Evolutionary conservation across 2,329 filamentous ascomycete species (phyloP), one percentile per base, ranked within the genome.

Genomic region (Scedosporium minutisporum): DNA sequence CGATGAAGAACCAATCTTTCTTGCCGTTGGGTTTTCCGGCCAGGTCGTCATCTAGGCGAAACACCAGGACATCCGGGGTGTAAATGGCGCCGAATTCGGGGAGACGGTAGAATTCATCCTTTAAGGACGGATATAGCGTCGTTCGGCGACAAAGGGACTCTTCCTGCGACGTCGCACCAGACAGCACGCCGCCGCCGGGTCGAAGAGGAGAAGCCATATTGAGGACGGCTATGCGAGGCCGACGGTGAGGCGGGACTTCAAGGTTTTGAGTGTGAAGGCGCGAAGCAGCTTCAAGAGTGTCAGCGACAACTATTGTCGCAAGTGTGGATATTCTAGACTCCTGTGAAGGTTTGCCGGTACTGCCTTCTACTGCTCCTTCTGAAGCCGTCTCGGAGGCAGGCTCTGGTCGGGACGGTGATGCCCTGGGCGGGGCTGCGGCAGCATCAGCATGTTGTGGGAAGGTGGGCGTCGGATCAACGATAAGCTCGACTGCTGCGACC

Each of bases 201-300:
- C 78, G 78, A 0, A 86, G 76, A 0, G 84, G 82, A 0, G 84
- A 87, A 0, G 84, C 84, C 84, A 87, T 87, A 70, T 86, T 87
- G 3, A 88, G 75, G 25, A 88, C 75, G 3, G 78, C 82, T 1
- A 84, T 76, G 44, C 79, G 72, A 7, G 68, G 62, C 12, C 53
- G 55, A 9, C 53, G 66, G 42, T 23, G 42, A 21, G 41, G 46
- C 16, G 42, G 59, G 18, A 51, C 21, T n/a, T 16, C 61, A 25
- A 27, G 18, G 55, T 33, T 61, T 46, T 33, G 16, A 18, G 58
- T 61, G 21, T 69, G 64, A 10, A 79, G 73, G 0, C 69, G 66
- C 38, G 73, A 72, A 0, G 84, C 84, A 0, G 81, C 82, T 2
- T 76, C 73, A 4, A 88, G 77, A 0, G 82, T 82, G 66, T 86